Conservation (phyloP, 2,329 filamentous ascomycete genomes). For the Diaporthe sp. region DNA sequence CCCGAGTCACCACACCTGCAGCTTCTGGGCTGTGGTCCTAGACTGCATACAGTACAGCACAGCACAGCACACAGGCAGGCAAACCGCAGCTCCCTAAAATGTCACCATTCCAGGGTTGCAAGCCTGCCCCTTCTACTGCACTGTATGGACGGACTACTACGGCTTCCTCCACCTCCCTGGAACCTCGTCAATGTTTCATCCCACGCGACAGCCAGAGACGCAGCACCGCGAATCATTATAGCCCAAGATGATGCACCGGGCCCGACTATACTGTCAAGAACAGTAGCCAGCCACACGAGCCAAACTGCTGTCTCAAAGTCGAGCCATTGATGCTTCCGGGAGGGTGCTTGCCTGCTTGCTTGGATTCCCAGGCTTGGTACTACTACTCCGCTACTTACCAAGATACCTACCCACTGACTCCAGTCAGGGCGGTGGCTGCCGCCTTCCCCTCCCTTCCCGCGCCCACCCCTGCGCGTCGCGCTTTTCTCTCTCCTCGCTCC, state of each 20-base stretch:
- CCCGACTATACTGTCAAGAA: not conserved
- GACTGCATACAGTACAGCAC: conserved; percentile 6
- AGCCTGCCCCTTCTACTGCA: not conserved
- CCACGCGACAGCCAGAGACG: not conserved
- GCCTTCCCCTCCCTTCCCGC: conserved; percentile 19
- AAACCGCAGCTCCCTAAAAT: not conserved
- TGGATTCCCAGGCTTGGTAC: not conserved
- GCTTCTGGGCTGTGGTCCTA: not conserved
- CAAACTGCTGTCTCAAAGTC: not conserved
- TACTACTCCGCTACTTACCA: not conserved
- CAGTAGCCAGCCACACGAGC: not conserved
- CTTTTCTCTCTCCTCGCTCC: not conserved
- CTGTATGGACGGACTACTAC: not conserved
- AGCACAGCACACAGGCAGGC: not conserved
- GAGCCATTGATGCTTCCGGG: not conserved
- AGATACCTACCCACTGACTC: not conserved
- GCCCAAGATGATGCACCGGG: not conserved
- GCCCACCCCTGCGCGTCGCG: conserved; percentile 37
- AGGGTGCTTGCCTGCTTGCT: not conserved
- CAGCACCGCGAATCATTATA: not conserved
- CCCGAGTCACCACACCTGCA: conserved; percentile 15
- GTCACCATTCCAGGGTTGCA: not conserved
- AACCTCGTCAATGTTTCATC: conserved; percentile 24
- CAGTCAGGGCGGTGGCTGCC: conserved; percentile 20
- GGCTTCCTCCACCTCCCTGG: conserved; percentile 13